Percentiles rank a stretch among this genome's conserved stretches.
Conservation (phyloP, 805 yeast species). For the Clavispora asparagi region DNA sequence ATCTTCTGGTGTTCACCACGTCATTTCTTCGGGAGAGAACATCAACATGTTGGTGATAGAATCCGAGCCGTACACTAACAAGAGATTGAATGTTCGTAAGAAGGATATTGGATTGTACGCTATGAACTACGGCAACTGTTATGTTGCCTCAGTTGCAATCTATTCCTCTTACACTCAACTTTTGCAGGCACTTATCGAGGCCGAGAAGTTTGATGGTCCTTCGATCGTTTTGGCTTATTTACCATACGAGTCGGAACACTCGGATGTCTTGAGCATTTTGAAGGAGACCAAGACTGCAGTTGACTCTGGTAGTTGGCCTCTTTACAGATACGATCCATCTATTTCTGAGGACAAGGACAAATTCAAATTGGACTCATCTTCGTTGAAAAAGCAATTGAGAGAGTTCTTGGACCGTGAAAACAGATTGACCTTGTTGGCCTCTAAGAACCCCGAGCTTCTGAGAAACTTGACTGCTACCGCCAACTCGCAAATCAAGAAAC, state of each 20-base stretch:
- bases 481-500: constrained; percentile 48
- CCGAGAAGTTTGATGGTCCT: constrained; percentile 86
- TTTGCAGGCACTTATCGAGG: constrained; percentile 82
- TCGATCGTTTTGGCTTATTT: constrained; percentile 86
- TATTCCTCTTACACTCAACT: constrained; percentile 93
- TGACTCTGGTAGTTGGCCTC: constrained; percentile 95
- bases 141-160: constrained; percentile 91
- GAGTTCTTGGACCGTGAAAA: constrained; percentile 87
- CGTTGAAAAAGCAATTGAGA: constrained; percentile 68
- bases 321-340: constrained; percentile 78
- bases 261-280: constrained; percentile 66
- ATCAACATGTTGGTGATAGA: constrained; percentile 84
- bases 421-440: constrained; percentile 70
- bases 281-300: constrained; percentile 87
- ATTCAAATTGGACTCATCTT: constrained; percentile 84
- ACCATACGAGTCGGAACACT: constrained; percentile 64
- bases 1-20: constrained; percentile 83
- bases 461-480: constrained; percentile 66
- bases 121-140: constrained; percentile 84
- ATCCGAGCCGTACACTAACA: constrained; percentile 61
- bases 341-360: constrained; percentile 44
- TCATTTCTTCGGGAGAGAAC: constrained; percentile 68
- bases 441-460: constrained; percentile 67
- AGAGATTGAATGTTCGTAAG: constrained; percentile 52
- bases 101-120: constrained; percentile 93